These are phyloP conservation scores for Phlegmacium glaucopus DNA, from an alignment of 768 basidiomycete genomes.

Conservation along the genomic window DNA sequence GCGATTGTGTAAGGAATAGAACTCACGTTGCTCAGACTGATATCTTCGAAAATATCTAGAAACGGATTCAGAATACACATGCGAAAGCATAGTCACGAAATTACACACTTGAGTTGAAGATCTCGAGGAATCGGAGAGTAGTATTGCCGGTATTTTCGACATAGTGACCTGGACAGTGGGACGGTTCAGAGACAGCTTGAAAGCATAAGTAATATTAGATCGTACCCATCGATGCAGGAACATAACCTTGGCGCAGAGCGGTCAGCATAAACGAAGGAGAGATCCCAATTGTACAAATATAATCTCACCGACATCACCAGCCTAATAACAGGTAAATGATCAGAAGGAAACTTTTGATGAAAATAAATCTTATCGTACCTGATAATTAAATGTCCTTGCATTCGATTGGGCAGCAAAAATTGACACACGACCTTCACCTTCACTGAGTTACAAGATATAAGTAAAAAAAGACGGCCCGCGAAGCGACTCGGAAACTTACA, in stretches of 20 bases:
- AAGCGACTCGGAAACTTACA: too few relatives aligned
- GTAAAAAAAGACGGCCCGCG: too few relatives aligned
- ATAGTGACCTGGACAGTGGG: too few relatives aligned
- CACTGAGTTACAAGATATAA: too few relatives aligned
- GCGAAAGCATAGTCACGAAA: slow-evolving; percentile 1
- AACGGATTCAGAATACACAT: background rate
- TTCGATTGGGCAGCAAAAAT: slow-evolving; percentile 53
- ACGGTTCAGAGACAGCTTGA: too few relatives aligned
- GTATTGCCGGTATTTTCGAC: slow-evolving; percentile 64
- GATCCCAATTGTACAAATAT: background rate
- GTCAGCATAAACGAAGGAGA: background rate
- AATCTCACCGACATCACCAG: slow-evolving; percentile 54
- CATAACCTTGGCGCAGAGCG: slow-evolving; percentile 36
- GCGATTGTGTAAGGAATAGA: background rate
- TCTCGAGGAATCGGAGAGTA: slow-evolving; percentile 57
- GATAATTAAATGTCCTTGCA: slow-evolving; percentile 58
- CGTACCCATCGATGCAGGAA: slow-evolving; percentile 55
- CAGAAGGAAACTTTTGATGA: slow-evolving; percentile 44
- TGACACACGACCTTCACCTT: slow-evolving; percentile 54
- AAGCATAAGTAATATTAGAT: too few relatives aligned
- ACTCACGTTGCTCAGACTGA: slow-evolving; percentile 39
- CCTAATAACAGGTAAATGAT: slow-evolving; percentile 57
- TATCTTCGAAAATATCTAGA: slow-evolving; percentile 47
- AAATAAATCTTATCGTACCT: slow-evolving; percentile 52
- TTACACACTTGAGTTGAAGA: slow-evolving; percentile 49